Evolutionary conservation across 305 asterid species (phyloP).

Genomic region (Fraxinus latifolia): DNA sequence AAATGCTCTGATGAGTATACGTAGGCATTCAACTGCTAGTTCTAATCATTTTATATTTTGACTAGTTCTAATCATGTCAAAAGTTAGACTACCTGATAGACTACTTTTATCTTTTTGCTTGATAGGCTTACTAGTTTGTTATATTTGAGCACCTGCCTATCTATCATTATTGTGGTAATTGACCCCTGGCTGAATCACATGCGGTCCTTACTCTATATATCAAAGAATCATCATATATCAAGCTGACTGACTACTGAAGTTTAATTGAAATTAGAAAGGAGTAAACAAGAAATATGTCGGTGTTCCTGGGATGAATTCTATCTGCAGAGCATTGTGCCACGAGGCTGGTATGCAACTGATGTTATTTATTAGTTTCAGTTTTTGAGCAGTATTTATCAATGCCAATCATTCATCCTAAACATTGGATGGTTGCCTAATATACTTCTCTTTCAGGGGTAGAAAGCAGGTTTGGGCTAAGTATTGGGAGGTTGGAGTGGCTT

Average conservation of each 20-base stretch:
- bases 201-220: neutral
- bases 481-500: constrained; percentile 72
- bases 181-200: neutral
- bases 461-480: constrained; percentile 62
- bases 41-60: neutral
- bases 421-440: constrained; percentile 3
- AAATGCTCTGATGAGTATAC: neutral
- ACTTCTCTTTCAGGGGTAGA: constrained; percentile 53
- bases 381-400: neutral
- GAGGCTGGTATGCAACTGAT: constrained; percentile 60
- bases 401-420: neutral
- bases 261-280: constrained; percentile 51
- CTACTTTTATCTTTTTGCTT: neutral
- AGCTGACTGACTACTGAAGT: constrained; percentile 24
- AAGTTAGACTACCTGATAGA: neutral
- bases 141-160: neutral
- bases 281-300: constrained; percentile 68
- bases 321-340: constrained; percentile 67
- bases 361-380: constrained; percentile 10
- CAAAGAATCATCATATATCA: constrained; percentile 7
- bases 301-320: constrained; percentile 86
- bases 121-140: neutral
- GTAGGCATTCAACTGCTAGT: neutral
- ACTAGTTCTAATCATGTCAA: neutral
- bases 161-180: neutral